Evolutionary conservation across 129 eudicot genomes (phyloP), one percentile per base, ranked within the genome.

Genomic region (Calendula officinalis): DNA sequence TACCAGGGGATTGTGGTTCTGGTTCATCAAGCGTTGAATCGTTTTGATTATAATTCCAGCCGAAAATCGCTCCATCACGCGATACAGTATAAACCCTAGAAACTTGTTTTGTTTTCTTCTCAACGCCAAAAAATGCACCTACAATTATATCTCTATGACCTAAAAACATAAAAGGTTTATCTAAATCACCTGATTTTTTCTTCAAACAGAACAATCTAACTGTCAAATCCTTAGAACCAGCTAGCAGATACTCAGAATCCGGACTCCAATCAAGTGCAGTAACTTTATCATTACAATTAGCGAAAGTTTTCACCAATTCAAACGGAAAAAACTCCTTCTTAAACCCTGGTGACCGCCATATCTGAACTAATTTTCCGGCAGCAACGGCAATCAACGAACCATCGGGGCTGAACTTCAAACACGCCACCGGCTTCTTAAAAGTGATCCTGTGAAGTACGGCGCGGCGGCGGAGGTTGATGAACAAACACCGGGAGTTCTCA

Each of bases 301-400:
- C 86, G 52, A 85, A 92, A 0, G 96, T 92, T 46, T 68, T 74
- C 5, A 88, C 70, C 76, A 92, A 53, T 56, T 92, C 98, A 45
- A 92, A 92, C 5, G 96, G 95, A 27, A 83, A 85, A 53, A 92
- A 85, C 71, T 85, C 91, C 71, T 88, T 92, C 22, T 50, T 72
- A 42, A 92, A 92, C 65, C 96, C 96, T 5, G 96, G 98, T 0
- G 95, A 78, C 55, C 95, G 67, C 98, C 98, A 92, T 15, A 92
- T 62, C 73, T 92, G 91, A 5, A 92, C 74, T 38, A 85, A 63
- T 38, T 88, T 88, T 2, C 98, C 98, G 0, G 66, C 64, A 0
- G 81, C 98, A 12, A 92, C 87, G 2, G 96, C 98, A 6, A 92
- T 88, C 7, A 83, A 60, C 33, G 53, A 33, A 0, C 98, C 96